Conservation (phyloP, 2,329 filamentous ascomycete genomes). For the Huntiella decipiens region DNA sequence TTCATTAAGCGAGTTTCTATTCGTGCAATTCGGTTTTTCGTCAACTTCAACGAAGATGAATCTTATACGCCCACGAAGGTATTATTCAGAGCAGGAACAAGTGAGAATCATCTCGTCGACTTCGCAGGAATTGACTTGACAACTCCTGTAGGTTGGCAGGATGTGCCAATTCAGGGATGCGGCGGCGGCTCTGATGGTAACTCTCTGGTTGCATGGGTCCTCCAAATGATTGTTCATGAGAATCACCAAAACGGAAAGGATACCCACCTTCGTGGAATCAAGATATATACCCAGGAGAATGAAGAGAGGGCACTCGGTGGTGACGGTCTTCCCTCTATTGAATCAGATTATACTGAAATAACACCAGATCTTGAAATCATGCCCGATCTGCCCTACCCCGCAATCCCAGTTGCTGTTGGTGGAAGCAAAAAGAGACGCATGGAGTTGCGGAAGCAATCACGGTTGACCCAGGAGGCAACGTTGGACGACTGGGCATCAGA, state of each 20-base stretch:
- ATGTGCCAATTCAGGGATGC: constrained; percentile 44
- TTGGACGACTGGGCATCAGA: constrained; percentile 8
- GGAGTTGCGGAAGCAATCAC: neutral
- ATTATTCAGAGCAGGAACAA: constrained; percentile 71
- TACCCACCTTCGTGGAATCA: constrained; percentile 86
- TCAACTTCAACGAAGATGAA: constrained; percentile 86
- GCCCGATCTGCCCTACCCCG: neutral
- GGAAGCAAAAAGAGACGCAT: neutral
- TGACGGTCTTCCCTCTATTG: constrained; percentile 6
- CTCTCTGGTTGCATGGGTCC: constrained; percentile 68
- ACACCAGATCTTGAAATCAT: neutral
- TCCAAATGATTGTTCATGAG: constrained; percentile 80
- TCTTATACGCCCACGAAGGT: constrained; percentile 94
- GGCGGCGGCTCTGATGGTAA: constrained; percentile 46
- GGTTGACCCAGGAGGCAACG: constrained; percentile 1
- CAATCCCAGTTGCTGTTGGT: neutral
- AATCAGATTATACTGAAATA: constrained; percentile 2
- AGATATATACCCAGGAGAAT: constrained; percentile 51
- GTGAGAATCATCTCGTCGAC: constrained; percentile 76
- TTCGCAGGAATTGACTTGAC: constrained; percentile 66
- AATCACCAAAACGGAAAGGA: constrained; percentile 99
- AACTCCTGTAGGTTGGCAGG: constrained; percentile 75
- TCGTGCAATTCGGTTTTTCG: constrained; percentile 58
- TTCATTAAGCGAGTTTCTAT: constrained; percentile 71
- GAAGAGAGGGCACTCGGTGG: constrained; percentile 17